Base-by-base conservation (phyloP, 1,284 basidiomycete species). In the Ganoderma meredithae region DNA sequence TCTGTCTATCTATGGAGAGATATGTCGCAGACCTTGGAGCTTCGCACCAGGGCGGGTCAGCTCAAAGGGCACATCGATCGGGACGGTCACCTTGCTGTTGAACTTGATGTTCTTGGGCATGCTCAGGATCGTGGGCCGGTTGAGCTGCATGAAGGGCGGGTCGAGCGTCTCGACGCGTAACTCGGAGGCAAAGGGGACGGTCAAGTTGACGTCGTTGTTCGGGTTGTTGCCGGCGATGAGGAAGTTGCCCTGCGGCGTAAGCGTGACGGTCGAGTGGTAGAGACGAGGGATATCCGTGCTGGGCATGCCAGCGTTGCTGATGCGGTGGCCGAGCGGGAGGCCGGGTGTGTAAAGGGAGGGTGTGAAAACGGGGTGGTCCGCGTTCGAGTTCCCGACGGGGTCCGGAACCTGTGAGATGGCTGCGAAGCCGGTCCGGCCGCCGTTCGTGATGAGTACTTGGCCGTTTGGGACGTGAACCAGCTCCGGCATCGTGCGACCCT, bases 151-250 rank as follows among this genome's bases (percentile, higher is more conserved):
- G 79, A 81, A 85, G 1, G 85, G 84, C 25, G 92, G 92, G 77
- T 91, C 93, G 83, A 95, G 95, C 66, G 86, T 82, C 80, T 96
- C 93, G 19, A 93, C 89, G 58, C 90, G 89, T 78, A 95, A 96
- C 77, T 95, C 92, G 7, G 94, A 95, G 55, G 89, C 86, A 81
- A 91, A 96, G 70, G 80, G 83, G 66, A 87, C 77, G 61, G 77
- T 77, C 5, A 71, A 66, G 13, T 81, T 83, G 25, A 87, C 81
- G 67, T 96, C 94, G 41, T 86, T 82, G 81, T 96, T 95, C 39
- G 95, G 94, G 81, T 96, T 96, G 39, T 93, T 95, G 39, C 95
- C 95, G 43, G 93, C 88, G 63, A 96, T 86, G 67, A 69, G 67
- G 68, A 69, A 72, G 63, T 78, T 83, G 80, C 91, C 93, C 81